Base-by-base conservation (phyloP, 768 basidiomycete species). In the Psilocybe sp. region DNA sequence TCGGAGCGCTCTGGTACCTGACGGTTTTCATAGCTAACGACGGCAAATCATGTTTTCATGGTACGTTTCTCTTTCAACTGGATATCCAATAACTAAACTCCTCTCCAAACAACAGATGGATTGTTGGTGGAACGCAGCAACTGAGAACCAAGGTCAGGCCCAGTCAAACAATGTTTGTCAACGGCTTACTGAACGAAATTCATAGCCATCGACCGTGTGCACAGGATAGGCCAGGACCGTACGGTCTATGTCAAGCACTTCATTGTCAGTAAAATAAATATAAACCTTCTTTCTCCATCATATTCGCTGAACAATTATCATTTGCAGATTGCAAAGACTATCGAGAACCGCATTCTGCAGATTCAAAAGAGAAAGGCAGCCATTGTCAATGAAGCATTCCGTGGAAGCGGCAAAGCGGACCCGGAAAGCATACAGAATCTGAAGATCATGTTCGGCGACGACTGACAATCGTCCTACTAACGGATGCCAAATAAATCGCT, bases 71-170 rank as follows among this genome's bases (percentile, higher is more conserved):
- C 33, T 37, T 2, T 3, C 16, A 20, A 32, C 32, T 14, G 5
- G 23, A 10, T 33, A n/a, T n/a, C n/a, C n/a, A 33, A 13, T 20
- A 5, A 8, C 45, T 47, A 51, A 49, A 54, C 32, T 37, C 12
- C 8, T 23, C 19, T 48, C 18, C 3, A 39, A 58, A 44, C 42
- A 36, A 1, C 49, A 92, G 89, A 92, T 92, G 89, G 90, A 92
- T 60, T 92, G 89, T 57, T 92, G 90, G 90, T 92, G 90, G 90
- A 92, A 92, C 63, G 80, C 87, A 4, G 89, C 89, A 0, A 82
- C 78, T 4, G 91, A 92, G 62, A 83, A 83, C 45, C 90, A 92
- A 79, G 87, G 86, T 82, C 56, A 46, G 40, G 32, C 11, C 19
- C 1, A 6, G 2, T 41, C 16, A 34, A 28, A 13, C 46, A 28